These are phyloP conservation scores for Mycena belliarum DNA, from an alignment of 768 basidiomycete genomes.

Conservation along the genomic window DNA sequence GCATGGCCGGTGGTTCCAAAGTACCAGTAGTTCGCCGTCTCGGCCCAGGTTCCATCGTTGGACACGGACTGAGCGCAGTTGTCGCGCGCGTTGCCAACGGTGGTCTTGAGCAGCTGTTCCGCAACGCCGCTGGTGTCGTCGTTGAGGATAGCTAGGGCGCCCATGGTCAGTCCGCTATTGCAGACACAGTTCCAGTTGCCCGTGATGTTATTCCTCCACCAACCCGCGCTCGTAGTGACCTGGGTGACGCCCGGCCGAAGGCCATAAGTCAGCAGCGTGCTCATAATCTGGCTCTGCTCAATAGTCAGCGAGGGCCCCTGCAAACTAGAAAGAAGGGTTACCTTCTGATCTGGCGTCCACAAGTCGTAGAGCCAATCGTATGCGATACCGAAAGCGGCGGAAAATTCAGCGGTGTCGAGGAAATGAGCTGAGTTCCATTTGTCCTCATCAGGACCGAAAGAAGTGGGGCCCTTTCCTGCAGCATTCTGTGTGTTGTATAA, in stretches of 20 bases:
- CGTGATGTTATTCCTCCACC: constrained; percentile 74
- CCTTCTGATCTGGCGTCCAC: constrained; percentile 75
- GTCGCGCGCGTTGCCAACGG: constrained; percentile 69
- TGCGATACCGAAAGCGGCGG: constrained; percentile 84
- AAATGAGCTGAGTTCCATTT: constrained; percentile 91
- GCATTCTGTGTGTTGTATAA: constrained; percentile 49
- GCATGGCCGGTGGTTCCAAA: constrained; percentile 80
- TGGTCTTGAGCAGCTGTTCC: constrained; percentile 60
- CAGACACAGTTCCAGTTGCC: constrained; percentile 99
- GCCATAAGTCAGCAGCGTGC: constrained; percentile 77
- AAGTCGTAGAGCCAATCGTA: constrained; percentile 96
- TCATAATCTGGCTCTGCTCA: constrained; percentile 45
- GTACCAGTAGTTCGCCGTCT: constrained; percentile 96
- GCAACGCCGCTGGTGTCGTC: constrained; percentile 82
- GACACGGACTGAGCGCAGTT: constrained; percentile 71
- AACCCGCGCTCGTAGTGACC: constrained; percentile 54
- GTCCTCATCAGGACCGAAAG: constrained; percentile 67
- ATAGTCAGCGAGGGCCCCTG: neutral
- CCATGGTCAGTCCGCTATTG: constrained; percentile 89
- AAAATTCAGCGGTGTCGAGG: constrained; percentile 88
- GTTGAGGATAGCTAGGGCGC: constrained; percentile 84
- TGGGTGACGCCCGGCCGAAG: constrained; percentile 64
- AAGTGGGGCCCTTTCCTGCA: constrained; percentile 62
- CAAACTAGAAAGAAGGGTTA: neutral
- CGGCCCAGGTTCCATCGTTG: constrained; percentile 88